Evolutionary conservation across 2,329 filamentous ascomycete species (phyloP), one percentile per base, ranked within the genome.

Genomic region (Verticillium isaacii): DNA sequence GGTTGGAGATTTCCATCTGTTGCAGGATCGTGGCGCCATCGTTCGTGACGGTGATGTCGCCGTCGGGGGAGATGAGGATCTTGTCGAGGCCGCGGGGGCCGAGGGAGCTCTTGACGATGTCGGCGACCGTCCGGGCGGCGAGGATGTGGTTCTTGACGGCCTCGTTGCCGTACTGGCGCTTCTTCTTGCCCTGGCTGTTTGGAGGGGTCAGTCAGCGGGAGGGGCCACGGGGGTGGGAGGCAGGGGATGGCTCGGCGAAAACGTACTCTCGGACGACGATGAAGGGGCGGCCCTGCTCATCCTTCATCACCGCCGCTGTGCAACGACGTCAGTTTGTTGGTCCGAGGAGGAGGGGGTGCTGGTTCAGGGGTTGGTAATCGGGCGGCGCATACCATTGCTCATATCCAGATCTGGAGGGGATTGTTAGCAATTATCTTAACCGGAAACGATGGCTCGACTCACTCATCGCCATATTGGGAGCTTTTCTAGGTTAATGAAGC

Each of bases 1-100:
- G 94, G 84, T 99, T 98, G 69, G 92, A 91, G 69, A 99, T 94
- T 81, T 99, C 95, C 95, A 99, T 99, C 85, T 96, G 93, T 71
- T 92, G 89, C 68, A 99, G 83, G 71, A 99, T 99, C 56, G 95
- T 99, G 61, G 96, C 96, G 72, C 95, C 95, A 80, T 99, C 95
- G 81, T 99, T 99, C 69, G 95, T 99, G 65, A 99, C 93, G 65
- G 95, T 99, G 76, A 99, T 99, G 78, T 99, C 95, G 76, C 95
- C 95, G 75, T 99, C 95, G 65, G 95, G 91, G 59, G 95, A 99
- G 71, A 99, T 99, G 70, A 99, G 86, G 74, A 99, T 99, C 83
- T 99, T 99, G 83, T 99, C 95, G 73, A 99, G 88, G 66, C 95
- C 95, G 69, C 95, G 90, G 60, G 95, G 95, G 58, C 95, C 95